Base-by-base conservation (phyloP, 129 eudicot species). In the Centrapalus pauciflorus region DNA sequence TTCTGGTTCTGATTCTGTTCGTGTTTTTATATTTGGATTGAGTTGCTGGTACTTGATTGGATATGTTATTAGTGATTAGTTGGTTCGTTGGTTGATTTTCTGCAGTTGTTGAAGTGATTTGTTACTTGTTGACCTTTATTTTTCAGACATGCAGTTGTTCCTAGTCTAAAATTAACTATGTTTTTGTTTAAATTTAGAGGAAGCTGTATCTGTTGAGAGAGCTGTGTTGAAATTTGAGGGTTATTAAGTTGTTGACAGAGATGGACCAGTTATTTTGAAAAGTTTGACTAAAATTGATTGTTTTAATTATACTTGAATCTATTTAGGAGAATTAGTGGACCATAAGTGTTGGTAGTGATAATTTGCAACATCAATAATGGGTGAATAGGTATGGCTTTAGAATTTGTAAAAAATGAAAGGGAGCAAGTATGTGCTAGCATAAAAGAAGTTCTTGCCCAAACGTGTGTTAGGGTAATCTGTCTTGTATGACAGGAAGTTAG, bases 91-190 rank as follows among this genome's bases (percentile, higher is more conserved):
- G 25, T 28, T 41, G 69, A 51, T 72, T 49, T 9, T 1, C 11
- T 49, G 52, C 26, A 55, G 9, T 11, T 24, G 10, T 19, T 0
- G 8, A 33, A 52, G 52, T 29, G 19, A 7, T 33, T 67, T 34
- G 10, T 21, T 34, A 13, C 17, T 0, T 2, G 66, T 69, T 69
- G 75, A 69, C 57, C 66, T 69, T 16, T 3, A 34, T 50, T 14
- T 29, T 17, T 9, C 14, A 17, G 37, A 66, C 34, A 13, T 67
- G 51, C 62, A 67, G 35, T 33, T 37, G 67, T 61, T 61, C n/a
- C 10, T 12, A 5, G 2, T 2, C 6, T 12, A 4, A 1, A 16
- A 67, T 67, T 21, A 49, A 17, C 23, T 34, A 62, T 55, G 43
- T 9, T 17, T 55, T 5, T 40, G n/a, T 17, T 10, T 5, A 28